Evolutionary conservation across 2,329 filamentous ascomycete species (phyloP).

Genomic region (Didymosphaeria variabile): DNA sequence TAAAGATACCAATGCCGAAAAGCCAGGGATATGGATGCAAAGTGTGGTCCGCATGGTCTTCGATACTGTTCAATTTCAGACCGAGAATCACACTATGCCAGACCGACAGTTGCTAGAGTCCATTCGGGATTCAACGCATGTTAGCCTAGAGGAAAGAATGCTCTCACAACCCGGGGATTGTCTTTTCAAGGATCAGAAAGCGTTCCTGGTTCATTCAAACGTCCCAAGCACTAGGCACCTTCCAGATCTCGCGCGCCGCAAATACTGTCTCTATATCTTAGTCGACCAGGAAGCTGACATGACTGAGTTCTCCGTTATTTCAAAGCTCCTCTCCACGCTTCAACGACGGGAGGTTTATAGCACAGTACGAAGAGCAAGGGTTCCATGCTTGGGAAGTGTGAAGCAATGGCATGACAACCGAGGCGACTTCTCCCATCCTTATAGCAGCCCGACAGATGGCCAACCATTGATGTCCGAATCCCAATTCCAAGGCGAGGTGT

Average conservation of each 20-base stretch:
- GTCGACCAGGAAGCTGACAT: background rate
- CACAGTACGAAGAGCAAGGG: background rate
- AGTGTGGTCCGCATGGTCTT: slow-evolving; percentile 15
- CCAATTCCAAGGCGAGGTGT: background rate
- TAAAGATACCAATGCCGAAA: slow-evolving; percentile 9
- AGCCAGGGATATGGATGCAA: slow-evolving; percentile 8
- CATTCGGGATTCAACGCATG: slow-evolving; percentile 15
- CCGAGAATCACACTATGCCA: slow-evolving; percentile 12
- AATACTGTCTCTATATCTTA: slow-evolving; percentile 7
- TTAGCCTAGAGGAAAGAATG: background rate
- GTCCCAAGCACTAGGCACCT: background rate
- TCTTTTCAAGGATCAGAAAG: background rate
- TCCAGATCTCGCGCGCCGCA: background rate
- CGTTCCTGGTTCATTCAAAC: background rate
- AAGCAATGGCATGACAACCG: background rate
- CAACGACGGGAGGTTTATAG: background rate
- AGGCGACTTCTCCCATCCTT: background rate
- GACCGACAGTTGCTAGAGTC: slow-evolving; percentile 13
- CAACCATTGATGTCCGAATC: background rate
- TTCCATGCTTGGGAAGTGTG: background rate
- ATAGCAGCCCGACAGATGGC: background rate
- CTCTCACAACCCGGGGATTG: background rate
- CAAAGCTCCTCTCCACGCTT: background rate
- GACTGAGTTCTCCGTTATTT: background rate
- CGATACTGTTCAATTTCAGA: background rate